Base-by-base conservation (phyloP, 139 green algal species). In the Raphidocelis subcapitata region DNA sequence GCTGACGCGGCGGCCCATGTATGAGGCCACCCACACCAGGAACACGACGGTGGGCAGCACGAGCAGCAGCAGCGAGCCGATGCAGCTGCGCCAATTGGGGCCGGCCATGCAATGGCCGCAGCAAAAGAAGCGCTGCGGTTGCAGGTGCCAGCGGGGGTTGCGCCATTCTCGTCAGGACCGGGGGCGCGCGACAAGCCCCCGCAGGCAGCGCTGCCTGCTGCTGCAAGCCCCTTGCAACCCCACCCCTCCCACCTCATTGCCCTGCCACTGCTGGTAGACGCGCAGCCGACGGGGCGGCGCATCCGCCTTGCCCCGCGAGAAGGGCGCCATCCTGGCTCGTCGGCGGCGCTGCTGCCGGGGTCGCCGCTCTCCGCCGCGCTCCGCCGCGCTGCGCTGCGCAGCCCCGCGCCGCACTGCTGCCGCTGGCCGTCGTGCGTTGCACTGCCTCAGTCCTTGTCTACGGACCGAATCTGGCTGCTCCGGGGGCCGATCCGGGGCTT, bases 31-130 rank as follows among this genome's bases (percentile, higher is more conserved):
- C 32, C 94, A 86, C 0, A 68, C 76, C 35, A 94, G 73, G 82
- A 87, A 95, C 3, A 94, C 74, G 33, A 76, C 88, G 8, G 80
- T 75, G 14, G 92, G 91, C 0, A 62, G 81, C 0, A 87, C 14
- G 24, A 97, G 86, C 24, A 97, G 70, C 20, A 82, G 36, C 1
- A 82, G 60, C 0, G 83, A 90, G 2, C 76, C 85, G 20, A 92
- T 41, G 14, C 90, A 61, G 3, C 84, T 86, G 67, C 89, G 92
- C 83, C 85, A 96, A 73, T 94, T 93, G 1, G 92, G 92, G 0
- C 92, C 92, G 60, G 85, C 82, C 41, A 87, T 67, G 18, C 84
- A 69, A 65, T 77, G 62, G 31, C 86, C 86, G 28, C 69, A 80
- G 49, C 70, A 87, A 66, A 91, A 91, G 67, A 91, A 89, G 4